Evolutionary conservation across 1,139 yeast genomes (phyloP).

Genomic region (Geotrichum histeridarum): DNA sequence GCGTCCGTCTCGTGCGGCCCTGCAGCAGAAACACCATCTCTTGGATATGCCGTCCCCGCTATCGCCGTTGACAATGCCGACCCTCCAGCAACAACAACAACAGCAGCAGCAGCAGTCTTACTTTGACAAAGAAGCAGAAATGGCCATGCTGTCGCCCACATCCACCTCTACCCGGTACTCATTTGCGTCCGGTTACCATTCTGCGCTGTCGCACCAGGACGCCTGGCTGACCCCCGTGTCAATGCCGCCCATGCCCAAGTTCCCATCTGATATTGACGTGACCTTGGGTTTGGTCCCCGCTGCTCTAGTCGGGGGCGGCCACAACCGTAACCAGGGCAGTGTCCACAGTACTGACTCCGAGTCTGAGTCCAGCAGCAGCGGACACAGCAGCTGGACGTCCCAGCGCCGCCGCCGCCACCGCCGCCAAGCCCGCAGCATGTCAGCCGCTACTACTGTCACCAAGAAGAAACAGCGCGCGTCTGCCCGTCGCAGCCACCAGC

Average conservation of each 20-base stretch:
- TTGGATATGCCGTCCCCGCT: background rate
- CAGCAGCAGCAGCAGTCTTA: background rate
- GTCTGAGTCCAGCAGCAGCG: background rate
- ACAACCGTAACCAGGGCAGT: background rate
- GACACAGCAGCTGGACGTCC: background rate
- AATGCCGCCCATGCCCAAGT: constrained; percentile 13
- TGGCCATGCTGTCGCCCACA: background rate
- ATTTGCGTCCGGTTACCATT: constrained; percentile 13
- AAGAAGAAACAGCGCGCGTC: too few relatives aligned
- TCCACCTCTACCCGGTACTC: constrained; percentile 9
- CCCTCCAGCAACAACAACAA: background rate
- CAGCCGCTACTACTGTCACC: background rate
- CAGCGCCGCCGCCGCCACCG: background rate
- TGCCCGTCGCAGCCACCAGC: too few relatives aligned
- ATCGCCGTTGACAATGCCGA: background rate
- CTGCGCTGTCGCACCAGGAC: constrained; percentile 12
- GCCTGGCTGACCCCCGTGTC: background rate
- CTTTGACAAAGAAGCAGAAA: background rate
- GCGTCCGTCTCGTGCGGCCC: background rate
- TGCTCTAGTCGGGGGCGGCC: too few relatives aligned
- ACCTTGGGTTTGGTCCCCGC: background rate
- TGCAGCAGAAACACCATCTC: background rate
- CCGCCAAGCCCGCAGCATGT: too few relatives aligned
- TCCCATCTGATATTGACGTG: background rate
- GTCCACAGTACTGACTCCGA: background rate